phyloP scores from a whole-genome alignment of 495 filamentous ascomycete species.

The Tuber umbilicatum region DNA sequence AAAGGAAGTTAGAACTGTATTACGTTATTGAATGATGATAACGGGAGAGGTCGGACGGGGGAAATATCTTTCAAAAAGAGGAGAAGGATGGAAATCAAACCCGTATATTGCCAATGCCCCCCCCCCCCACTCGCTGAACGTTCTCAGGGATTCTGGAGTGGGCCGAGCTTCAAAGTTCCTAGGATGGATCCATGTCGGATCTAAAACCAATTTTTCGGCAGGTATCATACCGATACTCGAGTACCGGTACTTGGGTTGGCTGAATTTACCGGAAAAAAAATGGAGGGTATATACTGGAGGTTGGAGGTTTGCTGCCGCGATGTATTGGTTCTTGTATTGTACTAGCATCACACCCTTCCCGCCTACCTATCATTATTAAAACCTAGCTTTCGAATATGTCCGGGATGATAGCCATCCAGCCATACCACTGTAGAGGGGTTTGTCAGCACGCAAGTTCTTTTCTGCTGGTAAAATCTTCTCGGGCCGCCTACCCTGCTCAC shows the following conservation, averaged over 20 bases:
- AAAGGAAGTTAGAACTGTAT: conserved; percentile 10
- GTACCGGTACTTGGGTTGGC: too few relatives aligned
- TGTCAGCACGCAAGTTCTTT: neutral
- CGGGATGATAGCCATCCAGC: neutral
- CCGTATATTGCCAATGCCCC: neutral
- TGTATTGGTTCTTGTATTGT: neutral
- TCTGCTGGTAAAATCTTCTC: neutral
- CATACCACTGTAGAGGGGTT: neutral
- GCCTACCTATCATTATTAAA: too few relatives aligned
- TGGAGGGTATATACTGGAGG: neutral
- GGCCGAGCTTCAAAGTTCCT: neutral
- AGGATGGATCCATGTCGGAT: neutral
- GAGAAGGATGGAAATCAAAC: neutral
- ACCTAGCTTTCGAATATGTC: neutral
- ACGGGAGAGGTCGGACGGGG: neutral
- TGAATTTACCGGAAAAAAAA: neutral
- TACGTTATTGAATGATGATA: neutral
- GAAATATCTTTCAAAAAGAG: neutral
- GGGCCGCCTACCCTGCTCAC: too few relatives aligned
- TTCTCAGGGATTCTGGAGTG: neutral
- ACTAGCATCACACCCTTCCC: too few relatives aligned
- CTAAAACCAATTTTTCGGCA: neutral
- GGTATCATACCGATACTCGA: too few relatives aligned
- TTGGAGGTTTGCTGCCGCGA: neutral
- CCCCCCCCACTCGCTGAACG: neutral